Percentiles rank a stretch among this genome's conserved stretches.
phyloP scores from a whole-genome alignment of 202 grass and related monocot genomes.

The Hordeum pubiflorum region DNA sequence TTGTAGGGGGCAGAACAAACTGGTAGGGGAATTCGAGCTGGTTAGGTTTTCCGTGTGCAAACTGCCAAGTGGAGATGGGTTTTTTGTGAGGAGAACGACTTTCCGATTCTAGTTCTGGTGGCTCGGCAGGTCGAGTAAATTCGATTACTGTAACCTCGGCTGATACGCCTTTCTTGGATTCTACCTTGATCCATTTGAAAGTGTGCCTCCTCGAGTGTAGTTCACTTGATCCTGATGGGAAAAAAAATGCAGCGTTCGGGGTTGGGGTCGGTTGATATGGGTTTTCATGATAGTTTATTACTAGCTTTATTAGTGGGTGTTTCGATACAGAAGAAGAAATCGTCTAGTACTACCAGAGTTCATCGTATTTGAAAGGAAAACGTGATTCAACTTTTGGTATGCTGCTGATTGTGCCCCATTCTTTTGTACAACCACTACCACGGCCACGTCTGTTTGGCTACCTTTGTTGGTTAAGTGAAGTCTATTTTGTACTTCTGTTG shows the following conservation, averaged over 20 bases:
- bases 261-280: not conserved
- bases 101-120: not conserved
- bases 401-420: not conserved
- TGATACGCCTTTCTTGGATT: not conserved
- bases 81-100: not conserved
- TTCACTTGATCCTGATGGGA: not conserved
- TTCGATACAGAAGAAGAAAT: not conserved
- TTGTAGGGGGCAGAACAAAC: not conserved
- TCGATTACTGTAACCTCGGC: not conserved
- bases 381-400: too few species aligned
- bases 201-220: not conserved
- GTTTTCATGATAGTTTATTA: not conserved
- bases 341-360: too few species aligned
- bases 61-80: not conserved
- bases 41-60: slow-evolving; percentile 18
- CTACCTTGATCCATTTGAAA: not conserved
- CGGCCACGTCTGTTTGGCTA: too few species aligned
- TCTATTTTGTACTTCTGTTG: too few species aligned
- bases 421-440: not conserved
- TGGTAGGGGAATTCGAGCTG: not conserved
- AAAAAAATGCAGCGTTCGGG: not conserved
- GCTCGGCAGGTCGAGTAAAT: not conserved
- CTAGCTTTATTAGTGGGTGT: not conserved
- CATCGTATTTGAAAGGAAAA: too few species aligned
- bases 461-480: too few species aligned